These are phyloP conservation scores for Tolypocladium inflatum DNA, from an alignment of 2,329 filamentous ascomycete genomes.

Conservation along the genomic window DNA sequence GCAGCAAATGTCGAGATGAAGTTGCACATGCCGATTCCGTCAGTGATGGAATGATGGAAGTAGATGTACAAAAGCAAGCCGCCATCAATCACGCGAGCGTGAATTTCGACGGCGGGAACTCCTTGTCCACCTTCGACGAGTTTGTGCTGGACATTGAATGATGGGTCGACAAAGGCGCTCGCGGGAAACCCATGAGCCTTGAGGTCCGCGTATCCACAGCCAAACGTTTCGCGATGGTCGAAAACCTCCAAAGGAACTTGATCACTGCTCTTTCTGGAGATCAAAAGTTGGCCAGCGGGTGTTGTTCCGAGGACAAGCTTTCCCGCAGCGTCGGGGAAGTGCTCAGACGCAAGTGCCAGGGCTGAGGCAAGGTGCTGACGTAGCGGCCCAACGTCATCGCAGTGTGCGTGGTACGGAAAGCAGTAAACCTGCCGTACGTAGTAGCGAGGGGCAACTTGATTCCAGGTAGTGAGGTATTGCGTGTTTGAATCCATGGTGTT, in stretches of 20 bases:
- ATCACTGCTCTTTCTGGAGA: conserved; percentile 7
- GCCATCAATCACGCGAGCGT: conserved; percentile 26
- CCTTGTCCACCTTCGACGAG: conserved; percentile 7
- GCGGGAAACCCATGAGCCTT: conserved; percentile 17
- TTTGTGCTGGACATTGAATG: conserved; percentile 9
- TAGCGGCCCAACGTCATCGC: conserved; percentile 2
- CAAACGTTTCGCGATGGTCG: conserved; percentile 9
- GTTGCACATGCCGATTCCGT: conserved; percentile 27
- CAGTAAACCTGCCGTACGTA: conserved; percentile 11
- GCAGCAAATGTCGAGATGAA: conserved; percentile 29
- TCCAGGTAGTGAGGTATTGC: conserved; percentile 4
- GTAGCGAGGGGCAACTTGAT: conserved; percentile 7
- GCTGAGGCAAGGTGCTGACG: background rate
- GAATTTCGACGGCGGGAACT: conserved; percentile 27
- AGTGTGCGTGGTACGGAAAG: conserved; percentile 3
- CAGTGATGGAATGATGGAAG: conserved; percentile 31
- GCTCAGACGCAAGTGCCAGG: conserved; percentile 6
- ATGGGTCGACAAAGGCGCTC: conserved; percentile 16
- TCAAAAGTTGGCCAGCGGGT: conserved; percentile 8
- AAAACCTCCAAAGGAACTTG: conserved; percentile 12
- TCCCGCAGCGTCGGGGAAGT: conserved; percentile 18
- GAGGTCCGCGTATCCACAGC: conserved; percentile 16
- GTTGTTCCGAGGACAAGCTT: conserved; percentile 10
- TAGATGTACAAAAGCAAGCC: conserved; percentile 30
- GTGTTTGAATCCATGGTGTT: background rate